Percentiles rank a stretch among this genome's conserved stretches.
phyloP scores from a whole-genome alignment of 805 yeast genomes.

The Saccharomycopsis capsularis region DNA sequence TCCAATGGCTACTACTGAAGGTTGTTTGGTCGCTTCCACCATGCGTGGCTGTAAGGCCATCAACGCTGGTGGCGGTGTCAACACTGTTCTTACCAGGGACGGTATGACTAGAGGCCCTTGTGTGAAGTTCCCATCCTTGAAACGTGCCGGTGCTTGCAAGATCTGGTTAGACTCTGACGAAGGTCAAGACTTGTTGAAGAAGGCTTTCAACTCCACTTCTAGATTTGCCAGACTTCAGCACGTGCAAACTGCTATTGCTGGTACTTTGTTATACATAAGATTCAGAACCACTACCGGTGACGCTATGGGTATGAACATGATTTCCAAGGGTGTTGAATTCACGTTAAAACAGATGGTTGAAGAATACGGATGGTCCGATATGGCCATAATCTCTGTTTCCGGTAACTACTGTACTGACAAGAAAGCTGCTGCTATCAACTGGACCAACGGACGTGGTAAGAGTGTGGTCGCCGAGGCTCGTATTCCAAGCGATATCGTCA shows the following conservation, averaged over 20 bases:
- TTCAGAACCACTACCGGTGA: constrained; percentile 99
- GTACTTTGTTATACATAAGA: constrained; percentile 78
- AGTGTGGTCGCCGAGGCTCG: constrained; percentile 95
- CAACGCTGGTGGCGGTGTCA: constrained; percentile 94
- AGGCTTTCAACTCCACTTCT: constrained; percentile 93
- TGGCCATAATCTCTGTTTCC: constrained; percentile 86
- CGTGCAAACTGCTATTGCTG: constrained; percentile 90
- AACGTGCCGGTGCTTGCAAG: constrained; percentile 91
- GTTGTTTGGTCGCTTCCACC: constrained; percentile 95
- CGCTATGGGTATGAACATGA: constrained; percentile 99
- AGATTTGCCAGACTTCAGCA: constrained; percentile 93
- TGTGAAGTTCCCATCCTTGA: constrained; percentile 76
- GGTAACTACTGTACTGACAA: constrained; percentile 98
- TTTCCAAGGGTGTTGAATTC: constrained; percentile 93
- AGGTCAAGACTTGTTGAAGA: constrained; percentile 74
- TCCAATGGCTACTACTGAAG: constrained; percentile 99
- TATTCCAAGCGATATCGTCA: constrained; percentile 75
- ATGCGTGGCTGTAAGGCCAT: constrained; percentile 99
- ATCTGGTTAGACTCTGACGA: constrained; percentile 94
- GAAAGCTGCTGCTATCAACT: constrained; percentile 95
- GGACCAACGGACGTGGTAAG: constrained; percentile 99
- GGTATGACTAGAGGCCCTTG: constrained; percentile 99
- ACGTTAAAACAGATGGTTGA: constrained; percentile 79
- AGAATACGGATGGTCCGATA: constrained; percentile 88
- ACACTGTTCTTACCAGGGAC: constrained; percentile 85